Evolutionary conservation across 73 alveolate genomes (phyloP).

Genomic region (Tetrahymena thermophila): DNA sequence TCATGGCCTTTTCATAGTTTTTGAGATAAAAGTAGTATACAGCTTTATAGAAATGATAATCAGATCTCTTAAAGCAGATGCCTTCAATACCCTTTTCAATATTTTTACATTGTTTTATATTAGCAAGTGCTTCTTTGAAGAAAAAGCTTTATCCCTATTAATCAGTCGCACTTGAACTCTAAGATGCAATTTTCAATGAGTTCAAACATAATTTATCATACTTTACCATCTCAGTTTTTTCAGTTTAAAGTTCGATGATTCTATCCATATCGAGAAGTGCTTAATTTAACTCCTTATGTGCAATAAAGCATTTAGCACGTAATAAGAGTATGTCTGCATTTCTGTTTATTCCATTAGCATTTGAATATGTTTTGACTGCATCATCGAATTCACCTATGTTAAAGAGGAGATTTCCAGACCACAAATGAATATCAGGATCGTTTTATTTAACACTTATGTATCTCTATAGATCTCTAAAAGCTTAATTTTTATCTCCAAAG

Average conservation of each 20-base stretch:
- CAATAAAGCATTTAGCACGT: conserved; percentile 30
- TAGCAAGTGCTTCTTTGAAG: neutral
- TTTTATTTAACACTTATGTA: conserved; percentile 17
- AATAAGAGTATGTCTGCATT: conserved; percentile 15
- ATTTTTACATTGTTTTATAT: neutral
- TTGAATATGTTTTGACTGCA: conserved; percentile 36
- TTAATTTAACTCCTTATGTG: conserved; percentile 13
- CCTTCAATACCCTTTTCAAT: conserved; percentile 13
- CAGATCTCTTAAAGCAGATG: conserved; percentile 1
- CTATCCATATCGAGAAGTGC: conserved; percentile 28
- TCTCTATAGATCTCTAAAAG: conserved; percentile 21
- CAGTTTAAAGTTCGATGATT: conserved; percentile 32
- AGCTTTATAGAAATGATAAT: conserved; percentile 30
- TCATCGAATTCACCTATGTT: conserved; percentile 29
- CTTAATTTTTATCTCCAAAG: conserved; percentile 38
- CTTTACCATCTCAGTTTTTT: conserved; percentile 16
- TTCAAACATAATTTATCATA: conserved; percentile 10
- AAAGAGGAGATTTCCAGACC: conserved; percentile 46
- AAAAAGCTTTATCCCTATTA: neutral
- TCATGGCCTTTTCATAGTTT: conserved; percentile 25
- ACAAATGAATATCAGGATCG: conserved; percentile 42
- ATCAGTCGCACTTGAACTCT: conserved; percentile 23
- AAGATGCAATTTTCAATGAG: conserved; percentile 25
- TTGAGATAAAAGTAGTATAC: conserved; percentile 18
- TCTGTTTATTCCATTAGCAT: conserved; percentile 20